Conservation (phyloP, 2,329 filamentous ascomycete species). For the Neonectria ditissima region DNA sequence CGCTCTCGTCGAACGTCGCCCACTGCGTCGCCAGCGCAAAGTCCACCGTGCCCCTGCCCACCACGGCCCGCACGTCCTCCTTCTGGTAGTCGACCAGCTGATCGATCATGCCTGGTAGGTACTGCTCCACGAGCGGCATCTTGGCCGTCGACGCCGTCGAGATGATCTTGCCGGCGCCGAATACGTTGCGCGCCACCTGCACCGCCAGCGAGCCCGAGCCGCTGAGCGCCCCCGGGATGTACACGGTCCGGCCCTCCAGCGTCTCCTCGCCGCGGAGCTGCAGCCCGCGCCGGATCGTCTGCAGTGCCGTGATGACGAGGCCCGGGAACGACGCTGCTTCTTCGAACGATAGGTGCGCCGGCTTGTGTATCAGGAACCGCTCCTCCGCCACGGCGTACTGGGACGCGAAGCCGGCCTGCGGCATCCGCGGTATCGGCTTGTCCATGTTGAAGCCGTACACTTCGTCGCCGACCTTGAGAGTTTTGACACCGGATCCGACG, state of each 20-base stretch:
- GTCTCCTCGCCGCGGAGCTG: slow-evolving; percentile 50
- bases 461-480: slow-evolving; percentile 49
- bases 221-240: slow-evolving; percentile 63
- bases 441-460: slow-evolving; percentile 55
- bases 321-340: slow-evolving; percentile 53
- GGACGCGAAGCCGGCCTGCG: slow-evolving; percentile 50
- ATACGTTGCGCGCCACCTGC: slow-evolving; percentile 64
- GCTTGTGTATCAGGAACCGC: slow-evolving; percentile 50
- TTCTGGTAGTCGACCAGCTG: slow-evolving; percentile 64
- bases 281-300: slow-evolving; percentile 56
- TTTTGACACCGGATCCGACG: slow-evolving; percentile 44
- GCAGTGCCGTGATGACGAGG: slow-evolving; percentile 56
- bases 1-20: slow-evolving; percentile 50
- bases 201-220: slow-evolving; percentile 59
- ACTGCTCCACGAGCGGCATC: slow-evolving; percentile 56
- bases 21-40: slow-evolving; percentile 63
- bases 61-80: slow-evolving; percentile 50
- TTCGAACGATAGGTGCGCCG: slow-evolving; percentile 48
- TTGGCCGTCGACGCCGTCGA: slow-evolving; percentile 66
- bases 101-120: slow-evolving; percentile 59
- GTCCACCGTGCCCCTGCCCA: slow-evolving; percentile 60
- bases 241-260: slow-evolving; percentile 63
- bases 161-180: slow-evolving; percentile 60
- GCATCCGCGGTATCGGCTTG: slow-evolving; percentile 51
- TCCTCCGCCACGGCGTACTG: slow-evolving; percentile 56